Evolutionary conservation across 257 asterid species (phyloP).

Genomic region (Gentiana macrophylla): DNA sequence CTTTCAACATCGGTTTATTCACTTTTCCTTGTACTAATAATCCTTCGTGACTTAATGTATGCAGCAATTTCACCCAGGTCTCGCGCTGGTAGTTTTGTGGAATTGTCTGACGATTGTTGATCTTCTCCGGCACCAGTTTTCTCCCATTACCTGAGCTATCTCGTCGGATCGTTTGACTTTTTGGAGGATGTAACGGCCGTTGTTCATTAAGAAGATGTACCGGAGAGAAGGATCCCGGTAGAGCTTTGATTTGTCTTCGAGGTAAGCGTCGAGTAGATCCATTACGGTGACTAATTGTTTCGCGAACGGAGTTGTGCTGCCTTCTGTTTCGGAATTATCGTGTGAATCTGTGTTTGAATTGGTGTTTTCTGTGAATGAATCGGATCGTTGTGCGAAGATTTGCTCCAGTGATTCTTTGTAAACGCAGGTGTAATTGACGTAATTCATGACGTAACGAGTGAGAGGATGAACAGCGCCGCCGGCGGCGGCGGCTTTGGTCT

Average conservation of each 20-base stretch:
- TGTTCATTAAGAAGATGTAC: conserved; percentile 68
- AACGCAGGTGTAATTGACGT: conserved; percentile 58
- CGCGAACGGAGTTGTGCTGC: conserved; percentile 32
- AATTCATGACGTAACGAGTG: conserved; percentile 80
- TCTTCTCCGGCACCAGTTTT: conserved; percentile 68
- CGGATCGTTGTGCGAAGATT: conserved; percentile 27
- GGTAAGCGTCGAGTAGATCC: conserved; percentile 50
- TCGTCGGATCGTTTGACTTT: conserved; percentile 61
- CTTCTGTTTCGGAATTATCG: conserved; percentile 20
- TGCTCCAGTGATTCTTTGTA: conserved; percentile 48
- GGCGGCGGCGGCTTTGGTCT: conserved; percentile 46
- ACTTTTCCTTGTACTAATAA: conserved; percentile 38
- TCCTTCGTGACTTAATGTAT: conserved; percentile 53
- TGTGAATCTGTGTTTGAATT: conserved; percentile 32
- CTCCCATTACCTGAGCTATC: conserved; percentile 65
- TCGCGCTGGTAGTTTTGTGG: conserved; percentile 83
- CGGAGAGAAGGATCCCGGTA: conserved; percentile 58
- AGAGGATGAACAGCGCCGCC: conserved; percentile 96
- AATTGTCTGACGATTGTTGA: conserved; percentile 64
- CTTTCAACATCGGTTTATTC: conserved; percentile 48
- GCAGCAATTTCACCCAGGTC: conserved; percentile 65
- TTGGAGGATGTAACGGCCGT: conserved; percentile 69
- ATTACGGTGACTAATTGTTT: conserved; percentile 40
- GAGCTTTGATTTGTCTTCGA: conserved; percentile 41
- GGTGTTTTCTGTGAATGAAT: conserved; percentile 3